Evolutionary conservation across 2,329 filamentous ascomycete species (phyloP), one percentile per base, ranked within the genome.

Genomic region (Paecilomyces sp.): DNA sequence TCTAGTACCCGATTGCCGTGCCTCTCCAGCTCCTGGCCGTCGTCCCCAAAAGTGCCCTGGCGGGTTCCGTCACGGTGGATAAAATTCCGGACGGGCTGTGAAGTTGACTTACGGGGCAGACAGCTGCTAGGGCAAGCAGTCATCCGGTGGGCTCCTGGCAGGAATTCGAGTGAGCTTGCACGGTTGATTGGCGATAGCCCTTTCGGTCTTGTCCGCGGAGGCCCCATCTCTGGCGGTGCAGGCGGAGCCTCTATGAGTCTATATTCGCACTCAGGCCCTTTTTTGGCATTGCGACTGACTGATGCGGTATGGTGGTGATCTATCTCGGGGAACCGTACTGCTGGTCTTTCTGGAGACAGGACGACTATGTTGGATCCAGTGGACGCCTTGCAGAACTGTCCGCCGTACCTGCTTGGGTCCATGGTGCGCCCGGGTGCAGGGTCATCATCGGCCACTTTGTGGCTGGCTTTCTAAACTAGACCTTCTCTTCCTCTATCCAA

Each of bases 161-260:
- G 3, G 51, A 53, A 53, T 25, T 30, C 51, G 22, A 25, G 6
- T 25, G 13, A 30, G 13, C 22, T 22, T 15, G 22, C 51, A 47
- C 18, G 41, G 41, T 47, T 60, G 60, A 63, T 62, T 58, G 58
- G 58, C 60, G 50, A 53, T 62, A 62, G 58, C 33, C 33, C 54
- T 53, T 33, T 63, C 60, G 62, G 62, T 52, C 57, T 61, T 60
- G 60, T 62, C 60, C 61, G 61, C 54, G 41, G 50, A 54, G 51
- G 41, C 57, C 57, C 61, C 60, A 18, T 25, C 51, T 30, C 51
- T 53, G 51, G 51, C 51, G 22, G 51, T 30, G 51, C 51, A 53
- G 8, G 24, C 24, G 51, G 51, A 25, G 51, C 25, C 51, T 53
- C 51, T 51, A 51, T 51, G 22, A 18, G 15, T 51, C n/a, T 53